Conservation (phyloP, 73 alveolate species). For the Paramecium pentaurelia region DNA sequence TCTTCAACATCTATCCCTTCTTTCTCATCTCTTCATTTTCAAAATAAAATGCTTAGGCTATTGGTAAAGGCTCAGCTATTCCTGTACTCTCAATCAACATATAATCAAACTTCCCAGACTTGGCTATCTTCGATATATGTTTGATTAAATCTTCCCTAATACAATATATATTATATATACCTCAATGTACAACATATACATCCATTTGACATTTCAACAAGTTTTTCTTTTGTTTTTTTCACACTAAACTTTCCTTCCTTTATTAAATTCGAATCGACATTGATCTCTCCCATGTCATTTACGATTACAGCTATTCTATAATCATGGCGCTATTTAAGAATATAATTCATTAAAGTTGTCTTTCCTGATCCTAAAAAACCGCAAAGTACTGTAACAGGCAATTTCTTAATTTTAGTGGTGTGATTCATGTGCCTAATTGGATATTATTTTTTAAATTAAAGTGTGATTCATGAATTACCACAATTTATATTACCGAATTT, state of each 20-base stretch:
- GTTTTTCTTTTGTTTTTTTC: constrained; percentile 54
- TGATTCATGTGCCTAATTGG: not conserved
- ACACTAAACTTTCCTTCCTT: constrained; percentile 54
- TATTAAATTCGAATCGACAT: constrained; percentile 63
- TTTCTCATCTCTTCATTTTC: constrained; percentile 45
- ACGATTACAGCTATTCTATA: constrained; percentile 70
- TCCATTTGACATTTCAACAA: constrained; percentile 74
- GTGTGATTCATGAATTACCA: not conserved
- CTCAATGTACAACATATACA: constrained; percentile 82
- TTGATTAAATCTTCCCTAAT: constrained; percentile 61
- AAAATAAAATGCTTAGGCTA: constrained; percentile 60
- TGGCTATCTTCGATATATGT: constrained; percentile 58
- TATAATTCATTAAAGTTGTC: constrained; percentile 72
- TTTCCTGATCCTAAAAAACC: constrained; percentile 81
- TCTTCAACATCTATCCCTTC: constrained; percentile 53
- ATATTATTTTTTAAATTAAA: not conserved
- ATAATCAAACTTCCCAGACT: constrained; percentile 61
- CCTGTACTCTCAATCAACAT: constrained; percentile 71
- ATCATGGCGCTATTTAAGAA: constrained; percentile 51
- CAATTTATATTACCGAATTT: not conserved
- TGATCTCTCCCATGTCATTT: constrained; percentile 78
- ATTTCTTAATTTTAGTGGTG: constrained; percentile 39
- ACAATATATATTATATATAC: not conserved
- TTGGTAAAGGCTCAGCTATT: constrained; percentile 70
- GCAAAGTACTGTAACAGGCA: constrained; percentile 72